Base-by-base conservation (phyloP, 495 filamentous ascomycete species). In the Monascus purpureus region DNA sequence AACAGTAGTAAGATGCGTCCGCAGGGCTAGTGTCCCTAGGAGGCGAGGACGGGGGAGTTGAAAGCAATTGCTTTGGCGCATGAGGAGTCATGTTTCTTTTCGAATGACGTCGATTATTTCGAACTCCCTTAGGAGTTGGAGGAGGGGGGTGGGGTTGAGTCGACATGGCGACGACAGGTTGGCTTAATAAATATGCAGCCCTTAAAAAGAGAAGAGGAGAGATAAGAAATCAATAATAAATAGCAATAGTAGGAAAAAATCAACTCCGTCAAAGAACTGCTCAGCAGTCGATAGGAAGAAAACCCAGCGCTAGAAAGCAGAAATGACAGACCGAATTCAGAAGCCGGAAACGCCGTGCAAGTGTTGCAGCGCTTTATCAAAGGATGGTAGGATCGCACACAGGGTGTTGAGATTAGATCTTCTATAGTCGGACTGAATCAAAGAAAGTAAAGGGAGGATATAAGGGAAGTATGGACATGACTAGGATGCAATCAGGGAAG, bases 111-210 rank as follows among this genome's bases (percentile, higher is more conserved):
- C 58, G 55, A 15, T 43, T 53, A 33, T 56, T 55, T 35, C 59
- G 59, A 33, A 52, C 32, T 23, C 50, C 56, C 38, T 62, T 61
- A 8, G 56, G 53, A 4, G 57, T 61, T 17, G 48, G 53, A 29
- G 52, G 51, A 18, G 53, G 49, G 27, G 56, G 52, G n/a, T n/a
- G n/a, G 30, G 52, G 49, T 53, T 50, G 58, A 13, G 55, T 49
- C 47, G 59, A 59, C 61, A 63, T 64, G 35, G 43, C 46, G 52
- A 59, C 42, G 25, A 36, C n/a, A n/a, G 25, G 46, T 44, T 12
- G 56, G 57, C 57, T 62, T 59, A 43, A 59, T 43, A 61, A 61
- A 65, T 61, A 63, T 37, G 49, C 54, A 63, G 61, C 61, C 59
- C 50, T 43, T 39, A 35, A 46, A 34, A 47, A 16, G 5, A 28